Evolutionary conservation across 306 rosid species (phyloP).

Genomic region (Lupinus albus): DNA sequence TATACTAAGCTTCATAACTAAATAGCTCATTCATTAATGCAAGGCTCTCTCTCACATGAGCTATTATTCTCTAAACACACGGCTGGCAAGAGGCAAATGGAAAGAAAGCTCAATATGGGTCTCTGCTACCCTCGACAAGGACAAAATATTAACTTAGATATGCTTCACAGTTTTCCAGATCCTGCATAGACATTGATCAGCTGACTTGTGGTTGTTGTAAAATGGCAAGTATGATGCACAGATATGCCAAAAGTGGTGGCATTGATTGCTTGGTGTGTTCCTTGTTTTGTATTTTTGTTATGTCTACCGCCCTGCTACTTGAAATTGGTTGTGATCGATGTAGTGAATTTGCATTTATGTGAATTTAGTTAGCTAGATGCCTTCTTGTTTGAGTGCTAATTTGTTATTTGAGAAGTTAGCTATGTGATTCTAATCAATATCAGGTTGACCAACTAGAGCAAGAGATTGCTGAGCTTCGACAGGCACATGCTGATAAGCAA

Average conservation of each 20-base stretch:
- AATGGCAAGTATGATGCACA: slow-evolving; percentile 17
- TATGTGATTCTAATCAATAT: slow-evolving; percentile 29
- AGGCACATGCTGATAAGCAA: slow-evolving; percentile 83
- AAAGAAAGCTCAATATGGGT: too few species aligned
- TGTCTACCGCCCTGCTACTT: not conserved
- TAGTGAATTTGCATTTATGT: slow-evolving; percentile 9
- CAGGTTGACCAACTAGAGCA: slow-evolving; percentile 97
- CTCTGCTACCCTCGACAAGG: not conserved
- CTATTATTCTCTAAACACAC: too few species aligned
- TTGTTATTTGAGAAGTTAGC: slow-evolving; percentile 32
- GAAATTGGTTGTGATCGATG: slow-evolving; percentile 13
- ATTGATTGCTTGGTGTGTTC: slow-evolving; percentile 1
- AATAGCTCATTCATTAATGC: too few species aligned
- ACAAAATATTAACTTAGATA: not conserved
- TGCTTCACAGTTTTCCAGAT: slow-evolving; percentile 8
- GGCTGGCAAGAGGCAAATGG: too few species aligned
- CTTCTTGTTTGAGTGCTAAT: slow-evolving; percentile 26
- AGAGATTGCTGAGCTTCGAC: slow-evolving; percentile 74
- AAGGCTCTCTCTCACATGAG: too few species aligned
- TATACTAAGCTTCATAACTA: too few species aligned
- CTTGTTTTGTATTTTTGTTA: not conserved
- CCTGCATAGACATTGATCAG: slow-evolving; percentile 11
- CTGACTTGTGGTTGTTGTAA: slow-evolving; percentile 23
- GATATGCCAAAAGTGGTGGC: not conserved
- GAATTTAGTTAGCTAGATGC: slow-evolving; percentile 21